phyloP scores from a whole-genome alignment of 2,329 filamentous ascomycete genomes.

The Cordyceps javanica region DNA sequence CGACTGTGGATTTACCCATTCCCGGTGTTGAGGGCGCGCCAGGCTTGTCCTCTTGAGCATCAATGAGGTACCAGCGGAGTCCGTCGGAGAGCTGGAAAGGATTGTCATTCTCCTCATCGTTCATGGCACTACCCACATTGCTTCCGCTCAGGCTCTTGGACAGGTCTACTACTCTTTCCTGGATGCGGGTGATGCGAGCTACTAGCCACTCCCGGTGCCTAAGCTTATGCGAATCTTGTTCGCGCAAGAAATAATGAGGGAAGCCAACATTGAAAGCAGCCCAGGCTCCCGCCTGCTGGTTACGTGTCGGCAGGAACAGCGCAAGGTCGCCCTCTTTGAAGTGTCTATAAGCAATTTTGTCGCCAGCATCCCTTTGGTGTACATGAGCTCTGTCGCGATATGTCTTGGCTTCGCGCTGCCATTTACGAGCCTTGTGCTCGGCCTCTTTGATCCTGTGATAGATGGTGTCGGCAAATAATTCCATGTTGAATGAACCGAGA shows the following conservation, averaged over 20 bases:
- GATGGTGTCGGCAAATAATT: slow-evolving; percentile 77
- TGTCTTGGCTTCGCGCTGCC: slow-evolving; percentile 78
- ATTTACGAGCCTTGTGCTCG: slow-evolving; percentile 87
- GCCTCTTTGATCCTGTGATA: slow-evolving; percentile 89
- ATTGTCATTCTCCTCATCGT: slow-evolving; percentile 79
- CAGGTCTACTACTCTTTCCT: slow-evolving; percentile 89
- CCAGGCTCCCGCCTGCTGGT: slow-evolving; percentile 92
- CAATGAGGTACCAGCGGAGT: slow-evolving; percentile 90
- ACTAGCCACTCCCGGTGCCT: slow-evolving; percentile 91
- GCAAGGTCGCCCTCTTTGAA: slow-evolving; percentile 97
- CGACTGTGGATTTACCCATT: slow-evolving; percentile 85
- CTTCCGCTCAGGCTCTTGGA: slow-evolving; percentile 61
- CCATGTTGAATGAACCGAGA: slow-evolving; percentile 73
- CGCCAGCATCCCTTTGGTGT: slow-evolving; percentile 77
- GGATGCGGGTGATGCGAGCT: slow-evolving; percentile 82
- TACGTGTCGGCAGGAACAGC: slow-evolving; percentile 87
- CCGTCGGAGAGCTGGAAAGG: slow-evolving; percentile 95
- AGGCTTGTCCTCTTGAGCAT: slow-evolving; percentile 88
- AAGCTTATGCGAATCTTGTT: slow-evolving; percentile 83
- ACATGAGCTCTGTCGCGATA: slow-evolving; percentile 84
- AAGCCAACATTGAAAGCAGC: slow-evolving; percentile 97
- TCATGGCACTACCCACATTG: slow-evolving; percentile 44
- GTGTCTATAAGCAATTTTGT: slow-evolving; percentile 91
- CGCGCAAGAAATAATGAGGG: slow-evolving; percentile 92
- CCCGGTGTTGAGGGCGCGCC: slow-evolving; percentile 89